Conservation (phyloP, 2,329 filamentous ascomycete genomes). For the Colletotrichum tropicicola region DNA sequence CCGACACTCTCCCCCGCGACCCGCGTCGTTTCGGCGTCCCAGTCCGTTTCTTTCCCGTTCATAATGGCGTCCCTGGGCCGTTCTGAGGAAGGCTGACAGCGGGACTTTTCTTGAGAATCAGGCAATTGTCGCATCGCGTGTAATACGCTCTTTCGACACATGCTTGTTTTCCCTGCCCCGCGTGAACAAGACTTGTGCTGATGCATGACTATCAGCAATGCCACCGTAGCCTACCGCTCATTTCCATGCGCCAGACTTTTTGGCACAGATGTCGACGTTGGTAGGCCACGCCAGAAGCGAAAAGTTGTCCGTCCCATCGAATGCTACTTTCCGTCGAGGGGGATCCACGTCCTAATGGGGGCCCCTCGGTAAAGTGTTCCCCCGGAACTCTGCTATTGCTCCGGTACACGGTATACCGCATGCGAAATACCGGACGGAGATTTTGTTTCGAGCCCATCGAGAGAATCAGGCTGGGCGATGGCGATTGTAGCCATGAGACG, state of each 20-base stretch:
- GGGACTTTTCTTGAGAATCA: neutral
- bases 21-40: neutral
- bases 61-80: neutral
- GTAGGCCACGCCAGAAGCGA: conserved; percentile 4
- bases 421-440: neutral
- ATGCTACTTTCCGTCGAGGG: conserved; percentile 11
- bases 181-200: neutral
- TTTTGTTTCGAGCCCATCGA: neutral
- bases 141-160: neutral
- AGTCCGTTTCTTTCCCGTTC: neutral
- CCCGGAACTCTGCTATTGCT: neutral
- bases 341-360: neutral
- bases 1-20: neutral
- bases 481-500: neutral
- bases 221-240: neutral
- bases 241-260: neutral
- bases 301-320: conserved; percentile 8
- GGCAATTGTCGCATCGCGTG: neutral
- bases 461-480: neutral
- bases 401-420: neutral
- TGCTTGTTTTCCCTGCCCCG: neutral
- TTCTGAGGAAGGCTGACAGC: too few relatives aligned
- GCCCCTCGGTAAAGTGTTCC: conserved; percentile 19
- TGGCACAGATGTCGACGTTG: neutral
- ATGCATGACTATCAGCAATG: neutral